phyloP scores from a whole-genome alignment of 352 stramenopile species.

The Lagenidium sp. region DNA sequence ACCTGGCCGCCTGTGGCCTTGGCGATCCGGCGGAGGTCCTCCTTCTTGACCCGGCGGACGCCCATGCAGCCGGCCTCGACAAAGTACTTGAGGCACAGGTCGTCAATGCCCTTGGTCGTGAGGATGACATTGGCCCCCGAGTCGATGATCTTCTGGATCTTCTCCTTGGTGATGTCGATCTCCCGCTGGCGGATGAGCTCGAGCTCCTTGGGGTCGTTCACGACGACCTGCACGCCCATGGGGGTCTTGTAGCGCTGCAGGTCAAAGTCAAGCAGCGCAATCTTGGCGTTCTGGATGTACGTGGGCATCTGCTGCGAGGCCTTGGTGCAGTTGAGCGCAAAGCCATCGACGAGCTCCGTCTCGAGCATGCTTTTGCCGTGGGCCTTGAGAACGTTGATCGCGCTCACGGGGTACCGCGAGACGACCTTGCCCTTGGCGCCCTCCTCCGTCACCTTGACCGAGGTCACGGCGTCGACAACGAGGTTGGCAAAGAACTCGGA shows the following conservation, averaged over 20 bases:
- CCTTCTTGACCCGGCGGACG: conserved; percentile 95
- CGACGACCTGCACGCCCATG: conserved; percentile 92
- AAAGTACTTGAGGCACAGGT: conserved; percentile 99
- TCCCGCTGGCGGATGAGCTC: conserved; percentile 98
- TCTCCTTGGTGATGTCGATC: conserved; percentile 99
- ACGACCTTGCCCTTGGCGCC: conserved; percentile 73
- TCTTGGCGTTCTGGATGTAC: conserved; percentile 90
- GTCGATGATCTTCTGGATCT: conserved; percentile 99
- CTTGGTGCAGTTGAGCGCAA: conserved; percentile 96
- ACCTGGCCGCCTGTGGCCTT: conserved; percentile 97
- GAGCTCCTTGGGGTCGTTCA: conserved; percentile 93
- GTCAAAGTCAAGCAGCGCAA: conserved; percentile 99
- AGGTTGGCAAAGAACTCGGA: conserved; percentile 97
- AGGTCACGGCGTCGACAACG: conserved; percentile 96
- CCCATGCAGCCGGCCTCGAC: conserved; percentile 97
- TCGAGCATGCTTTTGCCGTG: conserved; percentile 87
- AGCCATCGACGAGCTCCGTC: conserved; percentile 91
- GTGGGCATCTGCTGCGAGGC: conserved; percentile 98
- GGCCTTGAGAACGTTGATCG: conserved; percentile 99
- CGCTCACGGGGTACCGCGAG: conserved; percentile 94
- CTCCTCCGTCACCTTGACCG: conserved; percentile 91
- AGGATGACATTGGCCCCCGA: conserved; percentile 98
- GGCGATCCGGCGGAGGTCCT: conserved; percentile 97
- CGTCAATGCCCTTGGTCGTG: conserved; percentile 99
- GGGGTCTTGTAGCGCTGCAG: conserved; percentile 98